These are phyloP conservation scores for Pythium folliculosum DNA, from an alignment of 352 stramenopile genomes.

Conservation along the genomic window DNA sequence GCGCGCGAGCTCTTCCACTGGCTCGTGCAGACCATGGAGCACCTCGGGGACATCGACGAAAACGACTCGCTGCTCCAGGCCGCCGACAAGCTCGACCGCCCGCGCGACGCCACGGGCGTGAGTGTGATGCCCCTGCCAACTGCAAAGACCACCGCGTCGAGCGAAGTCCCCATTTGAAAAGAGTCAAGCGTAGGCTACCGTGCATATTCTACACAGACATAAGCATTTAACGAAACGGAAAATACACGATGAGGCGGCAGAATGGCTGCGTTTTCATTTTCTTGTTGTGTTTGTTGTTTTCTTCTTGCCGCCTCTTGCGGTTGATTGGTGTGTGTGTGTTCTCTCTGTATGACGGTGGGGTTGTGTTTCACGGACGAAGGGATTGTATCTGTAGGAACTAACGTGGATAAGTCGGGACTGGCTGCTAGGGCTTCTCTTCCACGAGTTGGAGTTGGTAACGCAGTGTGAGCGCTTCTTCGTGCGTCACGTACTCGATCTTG, in stretches of 20 bases:
- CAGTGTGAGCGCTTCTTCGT: conserved; percentile 32
- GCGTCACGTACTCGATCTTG: conserved; percentile 31
- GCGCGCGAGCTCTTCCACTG: conserved; percentile 50
- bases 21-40: conserved; percentile 54
- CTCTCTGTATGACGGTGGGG: neutral
- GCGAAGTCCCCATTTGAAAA: too few relatives aligned
- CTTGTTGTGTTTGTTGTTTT: neutral
- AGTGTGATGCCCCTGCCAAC: neutral
- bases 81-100: conserved; percentile 36
- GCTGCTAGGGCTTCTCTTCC: conserved; percentile 21
- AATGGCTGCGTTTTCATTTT: conserved; percentile 8
- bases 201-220: too few relatives aligned
- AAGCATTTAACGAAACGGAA: too few relatives aligned
- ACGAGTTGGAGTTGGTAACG: conserved; percentile 30
- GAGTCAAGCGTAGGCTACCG: too few relatives aligned
- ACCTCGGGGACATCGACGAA: conserved; percentile 38
- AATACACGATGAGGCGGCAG: neutral
- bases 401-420: neutral
- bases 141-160: too few relatives aligned
- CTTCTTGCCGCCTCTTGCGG: neutral
- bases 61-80: conserved; percentile 49
- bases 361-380: too few relatives aligned
- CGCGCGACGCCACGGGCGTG: neutral
- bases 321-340: neutral
- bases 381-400: conserved; percentile 8